Evolutionary conservation across 129 eudicot species (phyloP), one percentile per base, ranked within the genome.

Genomic region (Centaurea solstitialis): DNA sequence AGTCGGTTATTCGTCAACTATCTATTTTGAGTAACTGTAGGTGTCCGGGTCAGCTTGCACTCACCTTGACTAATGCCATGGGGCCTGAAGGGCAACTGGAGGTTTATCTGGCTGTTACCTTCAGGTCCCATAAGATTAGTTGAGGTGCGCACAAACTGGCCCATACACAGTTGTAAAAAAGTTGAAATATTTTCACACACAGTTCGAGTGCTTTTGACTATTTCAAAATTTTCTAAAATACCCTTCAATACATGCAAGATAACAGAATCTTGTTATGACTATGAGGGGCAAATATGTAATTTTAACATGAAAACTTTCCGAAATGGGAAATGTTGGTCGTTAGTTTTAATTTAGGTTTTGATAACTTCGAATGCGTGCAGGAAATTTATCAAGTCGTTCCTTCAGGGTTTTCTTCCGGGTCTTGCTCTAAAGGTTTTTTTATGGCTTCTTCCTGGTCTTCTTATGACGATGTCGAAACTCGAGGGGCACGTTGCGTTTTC

Each of bases 391-490:
- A 94, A 94, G 88, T 94, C 98, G 18, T 89, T 94, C 76, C 86
- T 94, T 38, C 98, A 94, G 86, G 98, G 98, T 83, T 94, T 94
- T 80, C 94, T 94, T 81, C 98, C 98, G 22, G 98, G 98, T 86
- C 90, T 94, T 45, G 97, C 97, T 43, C 91, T 94, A 6, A 92
- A 94, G 90, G 50, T 94, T 70, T 94, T 94, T 77, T 83, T 94
- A 85, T 86, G 79, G 68, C 75, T 92, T 80, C 98, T 94, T 76
- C 98, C 98, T 9, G 72, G 78, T n/a, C 81, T 94, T 67, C 86
- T 94, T 77, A 90, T 94, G 96, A 53, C 91, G 47, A 88, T 94
- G 98, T 94, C 98, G 15, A 94, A 94, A 82, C 41, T 94, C 68
- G 98, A 94, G 84, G 98, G 98, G 13, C 97, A 92, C 30, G 92